Evolutionary conservation across 345 rosid species (phyloP), one percentile per base, ranked within the genome.

Genomic region (Crucihimalaya himalaica): DNA sequence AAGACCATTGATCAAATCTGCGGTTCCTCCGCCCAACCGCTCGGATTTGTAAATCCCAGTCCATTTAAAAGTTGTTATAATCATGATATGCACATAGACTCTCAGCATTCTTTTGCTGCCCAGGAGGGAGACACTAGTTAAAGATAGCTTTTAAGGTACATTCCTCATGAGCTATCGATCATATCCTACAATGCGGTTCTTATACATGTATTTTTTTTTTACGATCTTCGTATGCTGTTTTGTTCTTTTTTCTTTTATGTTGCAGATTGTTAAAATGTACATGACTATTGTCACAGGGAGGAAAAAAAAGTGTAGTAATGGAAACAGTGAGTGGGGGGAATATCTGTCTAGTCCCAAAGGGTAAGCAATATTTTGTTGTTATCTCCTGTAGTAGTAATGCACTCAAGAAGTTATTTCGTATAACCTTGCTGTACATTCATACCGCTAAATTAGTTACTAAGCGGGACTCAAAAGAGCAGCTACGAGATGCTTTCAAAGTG

Each of bases 1-100:
- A 77, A 89, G 72, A 82, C 81, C 86, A 15, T 81, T 96, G 89
- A 90, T 86, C 56, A 92, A 86, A 80, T 64, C 86, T 61, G 84
- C 85, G 4, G 80, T 82, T 5, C 84, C 96, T 64, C 89, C 79
- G 71, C 74, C 88, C 37, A 84, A 86, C 72, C 87, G 72, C 21
- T 63, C 84, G 15, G 91, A 83, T 78, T 55, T 86, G 84, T 83
- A 57, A 83, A 71, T 8, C 21, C 40, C 63, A 13, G 82, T 39
- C 82, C 46, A 52, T 45, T 23, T 19, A 19, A 29, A 55, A 42
- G 27, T 63, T 52, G 65, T 77, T 68, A 76, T 55, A 73, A 62
- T 76, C 70, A 66, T 16, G 40, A 73, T 69, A 67, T 86, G 86
- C 89, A 88, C 94, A 88, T 82, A 87, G 62, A 80, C 80, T 70